Evolutionary conservation across 2,329 filamentous ascomycete genomes (phyloP).

Genomic region (Nothophaeocryptopus gaeumannii): DNA sequence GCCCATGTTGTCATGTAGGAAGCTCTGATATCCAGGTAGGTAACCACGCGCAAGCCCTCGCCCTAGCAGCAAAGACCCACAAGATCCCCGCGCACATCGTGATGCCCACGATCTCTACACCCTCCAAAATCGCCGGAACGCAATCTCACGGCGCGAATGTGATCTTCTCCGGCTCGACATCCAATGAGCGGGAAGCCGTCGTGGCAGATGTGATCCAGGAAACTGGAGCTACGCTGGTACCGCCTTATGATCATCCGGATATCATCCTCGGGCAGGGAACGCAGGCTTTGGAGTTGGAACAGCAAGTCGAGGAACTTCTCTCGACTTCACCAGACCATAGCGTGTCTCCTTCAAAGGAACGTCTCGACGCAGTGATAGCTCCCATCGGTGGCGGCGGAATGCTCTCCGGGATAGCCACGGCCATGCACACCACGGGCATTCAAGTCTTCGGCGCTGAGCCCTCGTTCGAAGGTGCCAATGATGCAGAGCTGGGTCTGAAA

Average conservation of each 20-base stretch:
- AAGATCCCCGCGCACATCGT: slow-evolving; percentile 80
- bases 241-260: slow-evolving; percentile 88
- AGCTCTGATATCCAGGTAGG: slow-evolving; percentile 51
- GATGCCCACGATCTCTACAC: slow-evolving; percentile 82
- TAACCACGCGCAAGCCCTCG: slow-evolving; percentile 91
- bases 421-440: slow-evolving; percentile 67
- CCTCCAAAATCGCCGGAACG: slow-evolving; percentile 85
- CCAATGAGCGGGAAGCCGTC: slow-evolving; percentile 74
- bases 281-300: slow-evolving; percentile 74
- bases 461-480: slow-evolving; percentile 76
- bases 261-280: slow-evolving; percentile 95
- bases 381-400: slow-evolving; percentile 88
- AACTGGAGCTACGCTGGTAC: slow-evolving; percentile 76
- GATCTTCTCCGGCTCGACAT: slow-evolving; percentile 78
- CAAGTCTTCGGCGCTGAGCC: slow-evolving; percentile 86
- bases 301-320: slow-evolving; percentile 63
- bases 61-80: slow-evolving; percentile 74
- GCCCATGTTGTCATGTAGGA: slow-evolving; percentile 25
- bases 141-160: slow-evolving; percentile 72
- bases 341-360: slow-evolving; percentile 20
- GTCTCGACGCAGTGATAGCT: slow-evolving; percentile 61
- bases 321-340: slow-evolving; percentile 31
- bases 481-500: slow-evolving; percentile 69
- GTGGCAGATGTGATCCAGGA: slow-evolving; percentile 65
- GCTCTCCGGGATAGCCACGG: slow-evolving; percentile 77